Conservation (phyloP, 2,329 filamentous ascomycete genomes). For the Neopestalotiopsis sp. region DNA sequence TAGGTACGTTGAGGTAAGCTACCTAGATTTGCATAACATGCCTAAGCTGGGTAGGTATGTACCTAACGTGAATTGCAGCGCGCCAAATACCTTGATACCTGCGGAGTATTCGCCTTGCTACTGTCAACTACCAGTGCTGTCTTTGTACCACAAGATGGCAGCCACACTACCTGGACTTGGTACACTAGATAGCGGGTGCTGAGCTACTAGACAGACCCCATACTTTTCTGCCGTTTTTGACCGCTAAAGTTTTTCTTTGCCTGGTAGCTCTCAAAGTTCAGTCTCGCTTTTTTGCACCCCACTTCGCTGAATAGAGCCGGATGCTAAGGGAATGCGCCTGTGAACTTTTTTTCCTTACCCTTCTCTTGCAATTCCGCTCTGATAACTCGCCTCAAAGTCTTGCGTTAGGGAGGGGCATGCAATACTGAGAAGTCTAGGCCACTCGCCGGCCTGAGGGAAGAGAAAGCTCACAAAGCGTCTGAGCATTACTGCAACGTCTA, state of each 20-base stretch:
- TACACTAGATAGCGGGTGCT: too few species aligned
- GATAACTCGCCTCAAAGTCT: neutral
- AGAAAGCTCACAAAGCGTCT: neutral
- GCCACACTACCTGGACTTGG: too few species aligned
- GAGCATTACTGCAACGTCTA: neutral
- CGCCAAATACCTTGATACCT: too few species aligned
- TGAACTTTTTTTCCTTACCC: conserved; percentile 8
- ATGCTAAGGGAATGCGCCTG: neutral
- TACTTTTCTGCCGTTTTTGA: conserved; percentile 15
- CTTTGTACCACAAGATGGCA: too few species aligned
- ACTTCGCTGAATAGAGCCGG: conserved; percentile 13
- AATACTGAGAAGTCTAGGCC: conserved; percentile 19
- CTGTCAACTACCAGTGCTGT: too few species aligned
- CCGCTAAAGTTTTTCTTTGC: conserved; percentile 20
- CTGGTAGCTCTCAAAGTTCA: neutral
- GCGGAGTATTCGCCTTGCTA: too few species aligned
- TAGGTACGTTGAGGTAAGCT: neutral
- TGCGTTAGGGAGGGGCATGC: conserved; percentile 15
- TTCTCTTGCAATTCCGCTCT: neutral
- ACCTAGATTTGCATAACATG: neutral
- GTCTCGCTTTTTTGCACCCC: conserved; percentile 15
- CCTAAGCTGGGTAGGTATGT: neutral
- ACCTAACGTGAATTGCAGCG: neutral
- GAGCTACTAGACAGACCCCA: neutral
- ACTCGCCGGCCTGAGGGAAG: conserved; percentile 17